These are phyloP conservation scores for Dillenia suffruticosa DNA, from an alignment of 164 flowering plant species.

Conservation along the genomic window DNA sequence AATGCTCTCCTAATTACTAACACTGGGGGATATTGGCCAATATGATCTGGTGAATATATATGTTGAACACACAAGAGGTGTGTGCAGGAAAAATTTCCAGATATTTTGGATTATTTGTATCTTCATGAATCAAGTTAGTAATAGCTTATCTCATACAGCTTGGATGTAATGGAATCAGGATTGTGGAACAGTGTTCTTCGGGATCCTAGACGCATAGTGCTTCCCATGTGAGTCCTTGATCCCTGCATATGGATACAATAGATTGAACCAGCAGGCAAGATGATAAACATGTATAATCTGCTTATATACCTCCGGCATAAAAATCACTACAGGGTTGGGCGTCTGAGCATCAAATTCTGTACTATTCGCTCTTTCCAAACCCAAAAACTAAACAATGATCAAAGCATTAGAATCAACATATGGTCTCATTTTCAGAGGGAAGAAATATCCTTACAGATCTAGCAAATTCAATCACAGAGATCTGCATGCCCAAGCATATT, in stretches of 20 bases:
- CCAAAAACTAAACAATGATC: constrained; percentile 47
- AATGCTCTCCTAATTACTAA: no score
- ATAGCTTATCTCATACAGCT: constrained; percentile 49
- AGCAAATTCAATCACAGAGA: constrained; percentile 92
- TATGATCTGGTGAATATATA: no score
- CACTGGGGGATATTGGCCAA: no score
- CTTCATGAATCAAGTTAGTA: no score
- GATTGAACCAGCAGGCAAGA: background rate
- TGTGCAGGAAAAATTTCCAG: no score
- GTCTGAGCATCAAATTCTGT: constrained; percentile 67
- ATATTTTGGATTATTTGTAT: no score
- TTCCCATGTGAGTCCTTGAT: constrained; percentile 93
- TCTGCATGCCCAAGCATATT: constrained; percentile 99
- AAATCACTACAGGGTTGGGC: constrained; percentile 75
- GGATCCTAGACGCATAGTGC: constrained; percentile 95
- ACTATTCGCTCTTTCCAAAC: constrained; percentile 76
- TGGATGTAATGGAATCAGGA: constrained; percentile 67
- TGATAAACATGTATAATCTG: background rate
- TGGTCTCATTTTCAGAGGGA: background rate
- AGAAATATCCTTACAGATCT: constrained; percentile 57
- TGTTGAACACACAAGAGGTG: no score
- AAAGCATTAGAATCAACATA: background rate
- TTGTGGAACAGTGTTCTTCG: constrained; percentile 77
- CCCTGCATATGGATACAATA: constrained; percentile 45
- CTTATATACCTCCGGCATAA: constrained; percentile 92